Conservation (phyloP, 495 filamentous ascomycete genomes). For the Pyronema domesticum region DNA sequence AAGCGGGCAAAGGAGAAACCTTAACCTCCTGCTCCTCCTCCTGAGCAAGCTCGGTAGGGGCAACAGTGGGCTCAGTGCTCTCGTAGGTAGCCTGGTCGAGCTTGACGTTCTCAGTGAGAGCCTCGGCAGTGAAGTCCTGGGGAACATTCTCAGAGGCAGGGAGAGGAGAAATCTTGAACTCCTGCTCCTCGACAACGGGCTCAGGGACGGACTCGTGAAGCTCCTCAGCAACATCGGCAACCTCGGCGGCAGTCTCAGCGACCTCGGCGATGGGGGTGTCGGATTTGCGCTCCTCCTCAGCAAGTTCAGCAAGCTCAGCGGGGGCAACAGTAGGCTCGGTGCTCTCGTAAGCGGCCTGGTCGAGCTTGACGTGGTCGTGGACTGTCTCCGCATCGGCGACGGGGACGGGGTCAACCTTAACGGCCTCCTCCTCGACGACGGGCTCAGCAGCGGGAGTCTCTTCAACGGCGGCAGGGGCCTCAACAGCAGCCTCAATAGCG, state of each 20-base stretch:
- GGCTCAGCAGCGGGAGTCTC: neutral
- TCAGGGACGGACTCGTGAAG: neutral
- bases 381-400: neutral
- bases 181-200: conserved; percentile 17
- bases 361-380: neutral
- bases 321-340: neutral
- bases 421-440: neutral
- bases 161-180: conserved; percentile 49
- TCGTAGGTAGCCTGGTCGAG: conserved; percentile 71
- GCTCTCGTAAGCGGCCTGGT: neutral
- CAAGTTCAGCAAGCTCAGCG: neutral
- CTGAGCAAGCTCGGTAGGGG: neutral
- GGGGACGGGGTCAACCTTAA: neutral
- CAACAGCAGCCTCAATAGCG: neutral
- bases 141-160: conserved; percentile 61
- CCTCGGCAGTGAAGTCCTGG: conserved; percentile 24
- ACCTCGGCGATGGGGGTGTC: neutral
- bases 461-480: neutral
- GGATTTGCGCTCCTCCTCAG: neutral
- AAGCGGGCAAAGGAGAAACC: conserved; percentile 2
- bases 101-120: conserved; percentile 41
- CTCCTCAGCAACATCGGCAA: neutral
- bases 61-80: conserved; percentile 36
- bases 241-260: conserved; percentile 1
- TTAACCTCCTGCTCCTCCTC: neutral